Base-by-base conservation (phyloP, 2,329 filamentous ascomycete genomes). In the Pyrenophora seminiperda region DNA sequence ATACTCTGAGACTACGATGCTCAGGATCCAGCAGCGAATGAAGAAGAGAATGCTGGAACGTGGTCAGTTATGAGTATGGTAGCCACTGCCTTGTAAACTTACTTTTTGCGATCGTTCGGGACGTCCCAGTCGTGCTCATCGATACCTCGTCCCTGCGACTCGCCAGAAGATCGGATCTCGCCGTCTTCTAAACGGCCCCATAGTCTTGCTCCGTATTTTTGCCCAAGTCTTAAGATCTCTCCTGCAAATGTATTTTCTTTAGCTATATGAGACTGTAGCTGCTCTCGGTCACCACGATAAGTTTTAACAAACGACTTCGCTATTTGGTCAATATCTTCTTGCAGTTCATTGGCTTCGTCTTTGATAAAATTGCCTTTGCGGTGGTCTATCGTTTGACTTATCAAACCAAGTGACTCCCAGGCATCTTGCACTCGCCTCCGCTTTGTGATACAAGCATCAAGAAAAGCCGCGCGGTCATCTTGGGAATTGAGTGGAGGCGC, bases 11-110 rank as follows among this genome's bases (percentile, higher is more conserved):
- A 43, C 40, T 7, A 43, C 47, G 13, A 47, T 11, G 3, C 50
- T 30, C 14, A 49, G 39, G 11, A 57, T 48, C 53, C 56, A 59
- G 34, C 56, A 59, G 4, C 48, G 56, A 29, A 59, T 36, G n/a
- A 45, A 53, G 11, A 54, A 59, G 3, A 38, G 32, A 22, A 59
- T 54, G 3, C 56, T 59, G 10, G 0, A 7, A 11, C 6, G 2
- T 2, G 4, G 7, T 59, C 13, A 59, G 32, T 20, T 11, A 18
- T 17, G 19, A 5, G 7, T 7, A 20, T 13, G 13, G 20, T 9
- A 7, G 4, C 5, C 10, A 7, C 7, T 9, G 10, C 17, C 27
- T 19, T 5, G 7, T 10, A 4, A 13, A 29, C 49, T 56, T 22
- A 59, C 56, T 13, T 45, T 10, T 47, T 32, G 24, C 45, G 41